Evolutionary conservation across 2,329 filamentous ascomycete genomes (phyloP), one percentile per base, ranked within the genome.

Genomic region (Aspergillus bombycis): DNA sequence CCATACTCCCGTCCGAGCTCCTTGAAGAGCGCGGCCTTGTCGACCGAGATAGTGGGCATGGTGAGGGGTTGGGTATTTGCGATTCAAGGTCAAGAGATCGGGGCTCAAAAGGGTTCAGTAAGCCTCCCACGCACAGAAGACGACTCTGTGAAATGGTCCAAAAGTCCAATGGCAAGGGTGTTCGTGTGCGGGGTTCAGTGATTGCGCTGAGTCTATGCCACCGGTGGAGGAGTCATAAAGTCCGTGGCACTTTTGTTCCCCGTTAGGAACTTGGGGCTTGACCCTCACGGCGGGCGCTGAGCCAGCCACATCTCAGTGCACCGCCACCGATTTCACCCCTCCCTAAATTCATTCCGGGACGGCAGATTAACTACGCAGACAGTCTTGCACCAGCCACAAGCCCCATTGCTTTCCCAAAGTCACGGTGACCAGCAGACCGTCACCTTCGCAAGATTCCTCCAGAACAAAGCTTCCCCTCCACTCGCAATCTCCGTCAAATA

Each of bases 41-140:
- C 92, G 73, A 98, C 94, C 72, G 90, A 86, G 73, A 99, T 97
- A 78, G 95, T 99, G 82, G 95, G 95, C 95, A 97, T 97, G 65
- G 78, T 88, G 80, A 77, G 72, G 70, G 69, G 66, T 67, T 67
- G 69, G 63, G 61, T 57, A 65, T 70, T 62, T 36, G 71, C 67
- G 68, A 68, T 65, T 68, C 65, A 34, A 63, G 12, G 58, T 60
- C 30, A 62, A 65, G 26, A 43, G 28, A 28, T 50, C 14, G 21
- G 43, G 16, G 48, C 28, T 55, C 54, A 34, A 34, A 59, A 36
- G 52, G 45, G 60, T 55, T 38, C 30, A 55, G n/a, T 23, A 59
- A 50, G 58, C 41, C 53, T 65, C 57, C 54, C 57, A 67, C 50
- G 32, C 41, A 50, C 26, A 55, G n/a, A 55, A 36, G 34, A 14